phyloP scores from a whole-genome alignment of 2,329 filamentous ascomycete genomes.

The Akanthomyces muscarius region DNA sequence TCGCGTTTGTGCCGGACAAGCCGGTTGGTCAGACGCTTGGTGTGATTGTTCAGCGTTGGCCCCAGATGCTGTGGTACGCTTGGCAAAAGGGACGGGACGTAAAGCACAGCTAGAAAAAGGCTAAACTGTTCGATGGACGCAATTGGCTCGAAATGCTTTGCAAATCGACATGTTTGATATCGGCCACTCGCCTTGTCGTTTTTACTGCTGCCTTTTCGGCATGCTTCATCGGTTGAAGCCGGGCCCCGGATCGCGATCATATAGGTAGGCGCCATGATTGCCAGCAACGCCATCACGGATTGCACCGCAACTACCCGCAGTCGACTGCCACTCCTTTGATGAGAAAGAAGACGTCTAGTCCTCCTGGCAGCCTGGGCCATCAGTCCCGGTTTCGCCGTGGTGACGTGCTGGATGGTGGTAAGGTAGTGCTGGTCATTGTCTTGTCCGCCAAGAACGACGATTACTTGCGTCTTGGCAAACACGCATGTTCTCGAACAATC shows the following conservation, averaged over 20 bases:
- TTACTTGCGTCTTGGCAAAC: slow-evolving; percentile 1
- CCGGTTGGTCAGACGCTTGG: background rate
- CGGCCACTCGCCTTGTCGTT: background rate
- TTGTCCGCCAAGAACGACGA: slow-evolving; percentile 9
- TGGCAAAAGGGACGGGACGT: background rate
- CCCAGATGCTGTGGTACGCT: background rate
- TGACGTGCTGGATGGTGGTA: background rate
- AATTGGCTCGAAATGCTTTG: no score
- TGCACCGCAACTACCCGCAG: background rate
- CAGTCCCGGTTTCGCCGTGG: background rate
- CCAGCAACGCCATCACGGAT: no score
- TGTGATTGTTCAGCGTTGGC: no score
- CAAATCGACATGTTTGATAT: no score
- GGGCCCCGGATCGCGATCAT: no score
- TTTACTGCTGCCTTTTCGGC: no score
- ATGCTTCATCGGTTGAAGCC: no score
- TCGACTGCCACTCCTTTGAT: background rate
- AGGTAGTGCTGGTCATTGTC: background rate
- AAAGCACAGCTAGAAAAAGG: background rate
- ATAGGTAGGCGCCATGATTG: no score
- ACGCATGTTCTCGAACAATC: slow-evolving; percentile 8
- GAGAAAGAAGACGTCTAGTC: no score
- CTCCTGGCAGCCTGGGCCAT: background rate
- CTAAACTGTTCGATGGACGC: background rate
- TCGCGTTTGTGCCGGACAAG: no score